Evolutionary conservation across 2,329 filamentous ascomycete genomes (phyloP).

Genomic region (Cadophora sp.): DNA sequence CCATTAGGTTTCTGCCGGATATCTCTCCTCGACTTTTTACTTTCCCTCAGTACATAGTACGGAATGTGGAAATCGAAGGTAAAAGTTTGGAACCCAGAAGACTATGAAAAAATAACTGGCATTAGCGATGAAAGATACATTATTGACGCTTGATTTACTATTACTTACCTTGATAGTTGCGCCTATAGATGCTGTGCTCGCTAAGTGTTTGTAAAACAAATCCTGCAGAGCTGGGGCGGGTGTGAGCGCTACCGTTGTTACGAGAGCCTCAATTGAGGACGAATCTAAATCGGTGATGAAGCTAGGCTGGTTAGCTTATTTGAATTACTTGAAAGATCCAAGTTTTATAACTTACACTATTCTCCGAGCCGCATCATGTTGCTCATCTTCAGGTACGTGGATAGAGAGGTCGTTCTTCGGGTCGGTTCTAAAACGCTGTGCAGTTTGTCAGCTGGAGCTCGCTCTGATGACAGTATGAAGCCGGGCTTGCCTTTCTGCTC

Average conservation of each 20-base stretch:
- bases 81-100: conserved; percentile 23
- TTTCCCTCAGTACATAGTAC: conserved; percentile 24
- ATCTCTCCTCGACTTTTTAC: conserved; percentile 16
- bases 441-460: not conserved
- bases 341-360: conserved; percentile 15
- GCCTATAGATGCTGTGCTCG: conserved; percentile 21
- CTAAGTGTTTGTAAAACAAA: conserved; percentile 27
- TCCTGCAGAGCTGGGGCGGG: conserved; percentile 23
- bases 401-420: not conserved
- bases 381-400: not conserved
- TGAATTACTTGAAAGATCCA: not conserved
- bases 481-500: conserved; percentile 8
- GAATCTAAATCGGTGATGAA: conserved; percentile 22
- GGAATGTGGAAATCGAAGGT: conserved; percentile 27
- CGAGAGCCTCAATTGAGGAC: conserved; percentile 22
- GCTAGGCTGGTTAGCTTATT: not conserved
- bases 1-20: conserved; percentile 1
- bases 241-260: conserved; percentile 20
- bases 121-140: not conserved
- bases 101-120: conserved; percentile 10
- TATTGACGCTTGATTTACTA: not conserved
- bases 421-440: conserved; percentile 15
- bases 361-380: conserved; percentile 19
- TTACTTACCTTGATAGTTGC: conserved; percentile 24
- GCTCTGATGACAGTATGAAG: not conserved